Base-by-base conservation (phyloP, 805 yeast genomes). In the Metschnikowia similis region DNA sequence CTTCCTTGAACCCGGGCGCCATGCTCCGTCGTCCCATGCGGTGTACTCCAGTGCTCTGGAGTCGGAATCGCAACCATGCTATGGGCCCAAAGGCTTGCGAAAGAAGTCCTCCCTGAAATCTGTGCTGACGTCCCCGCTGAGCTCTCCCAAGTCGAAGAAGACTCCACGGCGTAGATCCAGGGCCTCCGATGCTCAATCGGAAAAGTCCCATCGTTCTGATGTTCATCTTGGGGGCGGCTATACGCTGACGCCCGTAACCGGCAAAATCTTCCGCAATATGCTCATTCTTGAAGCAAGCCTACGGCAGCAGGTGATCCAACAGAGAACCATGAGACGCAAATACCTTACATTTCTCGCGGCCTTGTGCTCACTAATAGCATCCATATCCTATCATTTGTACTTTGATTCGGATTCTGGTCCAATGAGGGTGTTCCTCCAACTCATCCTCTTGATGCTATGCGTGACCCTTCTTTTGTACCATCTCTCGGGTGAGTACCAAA, bases 401-500 rank as follows among this genome's bases (percentile, higher is more conserved):
- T 57, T 71, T 36, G 49, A 58, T 26, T 63, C 64, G 39, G 41
- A 54, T 39, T 35, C 53, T 21, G 56, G 53, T 9, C 54, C 66
- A 8, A 54, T 53, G n/a, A 66, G 72, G 51, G 75, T 71, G 51
- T 60, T 61, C 39, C 70, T 69, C 52, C 81, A 83, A 61, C 81
- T 88, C 44, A 62, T 82, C 11, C 76, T 87, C 3, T 71, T 85
- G 14, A 83, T 85, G 46, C 76, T 81, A 16, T 57, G 79, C 29
- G 81, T 91, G 16, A 87, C 96, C 0, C 68, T 90, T 49, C 76
- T 82, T 27, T 71, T 92, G 39, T 92, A 89, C 67, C 90, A 87
- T 60, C 67, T 92, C 34, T 85, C 96, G 26, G 99, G 99, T 0
- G 94, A 90, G 68, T 94, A 92, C 66, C 81, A 80, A 50, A 80